Evolutionary conservation across 768 basidiomycete genomes (phyloP), one percentile per base, ranked within the genome.

Genomic region (Pisolithus marmoratus): DNA sequence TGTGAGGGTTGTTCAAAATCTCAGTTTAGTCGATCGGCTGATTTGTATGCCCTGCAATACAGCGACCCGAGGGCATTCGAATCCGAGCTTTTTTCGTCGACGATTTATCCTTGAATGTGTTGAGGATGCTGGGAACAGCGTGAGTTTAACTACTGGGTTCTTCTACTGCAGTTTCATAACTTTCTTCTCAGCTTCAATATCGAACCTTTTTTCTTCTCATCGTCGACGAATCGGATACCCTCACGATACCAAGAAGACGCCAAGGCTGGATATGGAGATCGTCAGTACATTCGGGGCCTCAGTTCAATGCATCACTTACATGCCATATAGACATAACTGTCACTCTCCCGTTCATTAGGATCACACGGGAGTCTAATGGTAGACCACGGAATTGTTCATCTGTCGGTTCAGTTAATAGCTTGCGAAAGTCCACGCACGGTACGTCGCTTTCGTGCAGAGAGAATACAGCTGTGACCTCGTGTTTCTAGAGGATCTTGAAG

Each of bases 191-290:
- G 75, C 40, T 75, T 70, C 45, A 58, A 70, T 48, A 66, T 75
- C 24, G 73, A 75, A 51, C 73, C 74, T 0, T 74, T 75, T 56
- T 76, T 73, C 59, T 75, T 73, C 49, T 69, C 73, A 14, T 74
- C 72, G 0, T 74, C 74, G 0, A 51, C 72, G 17, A 72, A 73
- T 50, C 69, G 71, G 65, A 74, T 74, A 43, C 73, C 74, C 2
- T 70, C 72, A 0, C 70, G 73, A 27, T 76, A 72, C 48, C 72
- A 74, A 53, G 74, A 75, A 51, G 55, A 67, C 27, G 54, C 61
- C 12, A 52, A 53, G 1, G 45, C 40, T 2, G 59, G 49, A 2
- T 9, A 57, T 41, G 71, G 68, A 45, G 74, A 76, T 50, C 75
- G 74, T 75, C 48, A 51, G 74, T 63, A 31, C 42, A 19, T 52